These are phyloP conservation scores for Amauroascus verrucosus DNA, from an alignment of 2,329 filamentous ascomycete genomes.

Conservation along the genomic window DNA sequence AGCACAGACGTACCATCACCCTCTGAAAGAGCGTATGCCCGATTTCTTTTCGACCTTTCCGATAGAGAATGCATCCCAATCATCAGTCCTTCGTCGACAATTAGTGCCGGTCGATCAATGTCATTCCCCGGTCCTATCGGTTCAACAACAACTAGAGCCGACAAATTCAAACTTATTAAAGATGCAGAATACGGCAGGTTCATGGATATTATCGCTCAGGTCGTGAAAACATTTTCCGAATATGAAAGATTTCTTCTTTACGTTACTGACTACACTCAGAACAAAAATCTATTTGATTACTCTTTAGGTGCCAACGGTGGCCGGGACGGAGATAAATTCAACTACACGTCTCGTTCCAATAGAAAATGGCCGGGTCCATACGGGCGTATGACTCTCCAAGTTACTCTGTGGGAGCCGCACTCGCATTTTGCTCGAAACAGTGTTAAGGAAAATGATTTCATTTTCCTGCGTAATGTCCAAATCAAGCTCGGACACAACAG, in stretches of 20 bases:
- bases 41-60: background rate
- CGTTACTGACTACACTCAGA: constrained; percentile 73
- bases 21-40: constrained; percentile 2
- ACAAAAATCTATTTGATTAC: constrained; percentile 53
- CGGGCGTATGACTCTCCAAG: constrained; percentile 59
- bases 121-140: background rate
- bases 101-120: background rate
- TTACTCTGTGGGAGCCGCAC: constrained; percentile 63
- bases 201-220: constrained; percentile 60
- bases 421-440: constrained; percentile 46
- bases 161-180: constrained; percentile 55
- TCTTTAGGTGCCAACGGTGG: constrained; percentile 28
- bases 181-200: constrained; percentile 50
- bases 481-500: constrained; percentile 49
- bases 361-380: constrained; percentile 60
- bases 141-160: background rate
- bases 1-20: background rate
- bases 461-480: constrained; percentile 62
- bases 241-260: constrained; percentile 52
- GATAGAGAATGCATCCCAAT: background rate
- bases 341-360: constrained; percentile 39
- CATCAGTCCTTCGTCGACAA: background rate
- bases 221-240: constrained; percentile 49
- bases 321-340: constrained; percentile 46
- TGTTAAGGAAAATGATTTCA: constrained; percentile 50